Conservation (phyloP, 495 filamentous ascomycete genomes). For the Bryoglossum gracile region DNA sequence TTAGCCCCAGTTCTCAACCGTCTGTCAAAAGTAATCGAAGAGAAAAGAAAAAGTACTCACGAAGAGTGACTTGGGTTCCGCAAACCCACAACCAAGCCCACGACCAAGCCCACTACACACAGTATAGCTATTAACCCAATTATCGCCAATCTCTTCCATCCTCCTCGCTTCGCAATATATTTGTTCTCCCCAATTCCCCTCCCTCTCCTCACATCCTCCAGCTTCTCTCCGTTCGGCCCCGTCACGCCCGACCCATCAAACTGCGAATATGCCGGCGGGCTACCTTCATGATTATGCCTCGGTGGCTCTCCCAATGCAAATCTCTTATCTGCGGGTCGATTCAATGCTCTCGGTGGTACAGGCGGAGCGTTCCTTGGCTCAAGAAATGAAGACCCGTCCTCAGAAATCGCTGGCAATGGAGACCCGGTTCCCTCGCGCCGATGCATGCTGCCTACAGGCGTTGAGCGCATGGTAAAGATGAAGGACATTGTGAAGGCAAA, state of each 20-base stretch:
- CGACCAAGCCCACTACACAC: conserved; percentile 33
- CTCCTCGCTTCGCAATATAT: conserved; percentile 27
- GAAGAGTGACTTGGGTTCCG: conserved; percentile 28
- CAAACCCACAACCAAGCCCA: conserved; percentile 39
- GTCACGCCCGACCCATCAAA: neutral
- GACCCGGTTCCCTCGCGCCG: neutral
- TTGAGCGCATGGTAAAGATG: conserved; percentile 20
- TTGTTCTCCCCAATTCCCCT: conserved; percentile 11
- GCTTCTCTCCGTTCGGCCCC: conserved; percentile 16
- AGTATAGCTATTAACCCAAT: conserved; percentile 26
- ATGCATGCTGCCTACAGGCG: conserved; percentile 6
- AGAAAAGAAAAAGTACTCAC: conserved; percentile 5
- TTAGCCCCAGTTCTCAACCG: neutral
- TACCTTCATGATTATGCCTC: conserved; percentile 3
- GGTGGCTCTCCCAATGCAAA: conserved; percentile 1
- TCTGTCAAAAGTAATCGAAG: neutral
- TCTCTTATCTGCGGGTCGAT: conserved; percentile 10
- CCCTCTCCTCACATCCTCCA: conserved; percentile 9
- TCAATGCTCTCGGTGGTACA: conserved; percentile 12
- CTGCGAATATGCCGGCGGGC: conserved; percentile 12
- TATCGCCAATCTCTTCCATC: conserved; percentile 34
- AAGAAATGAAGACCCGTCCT: conserved; percentile 8
- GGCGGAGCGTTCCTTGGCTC: conserved; percentile 5
- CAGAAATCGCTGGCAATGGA: conserved; percentile 17
- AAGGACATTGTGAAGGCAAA: conserved; percentile 21